Conservation (phyloP, 2,329 filamentous ascomycete species). For the Trichoderma semiorbis region DNA sequence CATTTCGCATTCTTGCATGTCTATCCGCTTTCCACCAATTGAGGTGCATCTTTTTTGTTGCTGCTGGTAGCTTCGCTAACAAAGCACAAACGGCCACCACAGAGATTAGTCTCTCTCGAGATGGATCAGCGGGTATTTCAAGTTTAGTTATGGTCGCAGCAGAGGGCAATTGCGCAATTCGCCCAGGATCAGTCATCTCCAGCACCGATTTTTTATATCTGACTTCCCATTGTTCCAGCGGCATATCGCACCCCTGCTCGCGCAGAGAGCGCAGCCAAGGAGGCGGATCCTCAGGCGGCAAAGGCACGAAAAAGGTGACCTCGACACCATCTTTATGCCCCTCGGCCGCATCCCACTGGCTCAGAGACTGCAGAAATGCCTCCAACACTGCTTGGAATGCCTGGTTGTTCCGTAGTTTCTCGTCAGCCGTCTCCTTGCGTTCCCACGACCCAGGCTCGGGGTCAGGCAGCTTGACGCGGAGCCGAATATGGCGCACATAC, state of each 20-base stretch:
- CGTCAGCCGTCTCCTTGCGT: neutral
- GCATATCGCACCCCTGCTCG: too few relatives aligned
- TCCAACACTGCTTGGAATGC: neutral
- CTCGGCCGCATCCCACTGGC: neutral
- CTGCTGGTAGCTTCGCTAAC: neutral
- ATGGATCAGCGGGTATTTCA: neutral
- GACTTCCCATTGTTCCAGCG: neutral
- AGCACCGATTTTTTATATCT: neutral
- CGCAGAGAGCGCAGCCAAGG: too few relatives aligned
- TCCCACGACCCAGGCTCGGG: neutral
- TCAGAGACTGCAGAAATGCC: neutral
- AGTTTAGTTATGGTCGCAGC: neutral
- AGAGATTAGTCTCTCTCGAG: neutral
- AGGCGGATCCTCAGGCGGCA: too few relatives aligned
- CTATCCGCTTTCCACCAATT: neutral
- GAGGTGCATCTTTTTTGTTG: neutral
- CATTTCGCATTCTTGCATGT: neutral
- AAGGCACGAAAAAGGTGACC: neutral
- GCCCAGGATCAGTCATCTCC: neutral
- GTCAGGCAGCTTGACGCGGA: neutral
- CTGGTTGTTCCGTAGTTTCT: neutral
- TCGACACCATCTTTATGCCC: neutral
- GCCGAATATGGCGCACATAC: neutral
- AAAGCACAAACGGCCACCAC: neutral
- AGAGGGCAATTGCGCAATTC: neutral